Evolutionary conservation across 2,329 filamentous ascomycete genomes (phyloP).

Genomic region (Colletotrichum chrysophilum): DNA sequence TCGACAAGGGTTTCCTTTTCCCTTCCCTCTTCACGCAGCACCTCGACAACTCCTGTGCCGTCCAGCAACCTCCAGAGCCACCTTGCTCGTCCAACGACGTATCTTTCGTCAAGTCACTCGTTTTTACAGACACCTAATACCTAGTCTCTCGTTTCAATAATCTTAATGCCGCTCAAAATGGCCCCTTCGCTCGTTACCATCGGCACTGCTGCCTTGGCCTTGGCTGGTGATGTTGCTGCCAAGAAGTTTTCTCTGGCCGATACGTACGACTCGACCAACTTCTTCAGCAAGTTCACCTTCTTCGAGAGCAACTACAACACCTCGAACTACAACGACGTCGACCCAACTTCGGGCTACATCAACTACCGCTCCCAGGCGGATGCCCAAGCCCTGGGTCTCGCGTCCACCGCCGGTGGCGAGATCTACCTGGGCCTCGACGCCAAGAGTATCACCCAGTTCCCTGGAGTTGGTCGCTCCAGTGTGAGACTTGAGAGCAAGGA

Average conservation of each 20-base stretch:
- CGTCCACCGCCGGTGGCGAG: conserved; percentile 33
- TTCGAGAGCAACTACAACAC: conserved; percentile 29
- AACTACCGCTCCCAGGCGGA: conserved; percentile 48
- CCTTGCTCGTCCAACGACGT: conserved; percentile 47
- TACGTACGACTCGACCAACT: conserved; percentile 46
- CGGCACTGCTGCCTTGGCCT: conserved; percentile 41
- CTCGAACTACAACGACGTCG: conserved; percentile 34
- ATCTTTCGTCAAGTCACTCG: conserved; percentile 48
- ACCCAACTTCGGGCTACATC: conserved; percentile 72
- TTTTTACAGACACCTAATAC: conserved; percentile 22
- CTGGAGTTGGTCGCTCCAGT: conserved; percentile 51
- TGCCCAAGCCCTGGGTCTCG: conserved; percentile 40
- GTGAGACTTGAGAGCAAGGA: conserved; percentile 70
- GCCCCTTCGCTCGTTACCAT: conserved; percentile 45
- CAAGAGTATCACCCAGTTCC: conserved; percentile 23
- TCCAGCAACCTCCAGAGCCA: conserved; percentile 27
- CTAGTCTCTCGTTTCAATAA: conserved; percentile 31
- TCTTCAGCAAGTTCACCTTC: conserved; percentile 54
- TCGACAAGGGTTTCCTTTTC: neutral
- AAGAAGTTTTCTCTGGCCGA: conserved; percentile 43
- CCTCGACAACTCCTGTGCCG: conserved; percentile 4
- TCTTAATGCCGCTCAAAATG: conserved; percentile 35
- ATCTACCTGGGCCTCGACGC: conserved; percentile 45
- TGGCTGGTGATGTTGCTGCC: conserved; percentile 35
- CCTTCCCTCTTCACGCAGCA: neutral